Evolutionary conservation across 2,329 filamentous ascomycete species (phyloP).

Genomic region (Fusarium buharicum): DNA sequence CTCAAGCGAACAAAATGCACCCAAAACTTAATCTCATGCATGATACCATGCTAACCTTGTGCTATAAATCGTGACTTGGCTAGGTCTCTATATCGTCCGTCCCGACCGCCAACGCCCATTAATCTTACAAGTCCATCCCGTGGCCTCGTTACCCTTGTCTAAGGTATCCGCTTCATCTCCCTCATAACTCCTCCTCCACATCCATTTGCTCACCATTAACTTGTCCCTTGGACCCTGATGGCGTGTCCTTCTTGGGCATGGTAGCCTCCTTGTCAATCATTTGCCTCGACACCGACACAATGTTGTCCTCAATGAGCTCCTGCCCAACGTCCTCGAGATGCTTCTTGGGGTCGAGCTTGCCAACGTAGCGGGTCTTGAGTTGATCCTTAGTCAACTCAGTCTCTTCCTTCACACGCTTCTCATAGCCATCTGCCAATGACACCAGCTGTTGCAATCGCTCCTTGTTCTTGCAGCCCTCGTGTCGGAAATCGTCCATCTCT

Average conservation of each 20-base stretch:
- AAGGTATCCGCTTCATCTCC: conserved; percentile 21
- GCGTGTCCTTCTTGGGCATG: conserved; percentile 76
- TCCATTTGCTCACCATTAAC: conserved; percentile 74
- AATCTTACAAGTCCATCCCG: conserved; percentile 48
- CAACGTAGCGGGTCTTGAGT: conserved; percentile 97
- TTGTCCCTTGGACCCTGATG: conserved; percentile 58
- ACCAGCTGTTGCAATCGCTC: conserved; percentile 90
- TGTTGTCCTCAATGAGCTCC: conserved; percentile 98
- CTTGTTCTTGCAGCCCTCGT: conserved; percentile 85
- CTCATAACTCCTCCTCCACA: conserved; percentile 68
- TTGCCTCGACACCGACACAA: conserved; percentile 95
- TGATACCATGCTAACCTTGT: conserved; percentile 38
- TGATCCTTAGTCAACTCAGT: conserved; percentile 97
- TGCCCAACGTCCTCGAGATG: conserved; percentile 97
- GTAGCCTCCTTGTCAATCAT: conserved; percentile 99
- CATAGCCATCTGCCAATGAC: conserved; percentile 90
- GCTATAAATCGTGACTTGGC: conserved; percentile 43
- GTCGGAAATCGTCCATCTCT: conserved; percentile 94
- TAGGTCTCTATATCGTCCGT: conserved; percentile 45
- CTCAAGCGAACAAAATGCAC: conserved; percentile 7
- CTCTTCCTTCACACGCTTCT: conserved; percentile 99
- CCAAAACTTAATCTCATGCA: conserved; percentile 38
- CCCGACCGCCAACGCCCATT: conserved; percentile 48
- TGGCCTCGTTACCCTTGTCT: conserved; percentile 33
- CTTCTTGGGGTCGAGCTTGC: conserved; percentile 99